These are phyloP conservation scores for Globisporangium sylvaticum DNA, from an alignment of 352 stramenopile genomes.

Conservation along the genomic window DNA sequence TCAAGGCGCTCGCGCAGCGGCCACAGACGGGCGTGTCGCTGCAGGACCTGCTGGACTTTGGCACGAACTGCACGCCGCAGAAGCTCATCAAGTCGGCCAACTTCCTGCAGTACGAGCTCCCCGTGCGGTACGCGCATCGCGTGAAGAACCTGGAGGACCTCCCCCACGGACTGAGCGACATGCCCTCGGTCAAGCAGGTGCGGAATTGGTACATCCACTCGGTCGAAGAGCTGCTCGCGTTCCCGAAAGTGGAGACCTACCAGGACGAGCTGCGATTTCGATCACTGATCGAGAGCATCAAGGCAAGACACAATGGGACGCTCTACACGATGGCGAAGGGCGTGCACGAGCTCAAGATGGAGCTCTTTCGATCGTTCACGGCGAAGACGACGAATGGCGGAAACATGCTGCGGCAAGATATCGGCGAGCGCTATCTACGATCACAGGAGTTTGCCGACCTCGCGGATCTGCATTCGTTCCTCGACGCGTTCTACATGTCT, in stretches of 20 bases:
- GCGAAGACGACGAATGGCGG: slow-evolving; percentile 29
- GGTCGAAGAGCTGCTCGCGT: slow-evolving; percentile 91
- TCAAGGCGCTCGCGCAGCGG: slow-evolving; percentile 64
- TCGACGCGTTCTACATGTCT: slow-evolving; percentile 99
- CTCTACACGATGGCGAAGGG: slow-evolving; percentile 99
- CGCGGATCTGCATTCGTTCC: slow-evolving; percentile 95
- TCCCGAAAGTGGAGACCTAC: slow-evolving; percentile 80
- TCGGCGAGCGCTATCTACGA: slow-evolving; percentile 64
- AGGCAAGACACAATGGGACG: slow-evolving; percentile 95
- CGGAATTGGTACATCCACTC: slow-evolving; percentile 97
- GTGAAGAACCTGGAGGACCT: slow-evolving; percentile 94
- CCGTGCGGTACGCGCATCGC: slow-evolving; percentile 96
- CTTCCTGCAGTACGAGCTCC: slow-evolving; percentile 98
- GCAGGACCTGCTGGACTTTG: slow-evolving; percentile 87
- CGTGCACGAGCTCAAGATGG: slow-evolving; percentile 95
- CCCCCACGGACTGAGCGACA: slow-evolving; percentile 92
- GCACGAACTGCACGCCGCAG: slow-evolving; percentile 69
- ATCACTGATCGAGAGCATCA: slow-evolving; percentile 94
- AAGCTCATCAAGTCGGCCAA: slow-evolving; percentile 91
- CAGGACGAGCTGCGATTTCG: slow-evolving; percentile 92
- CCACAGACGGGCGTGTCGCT: slow-evolving; percentile 86
- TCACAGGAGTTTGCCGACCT: slow-evolving; percentile 89
- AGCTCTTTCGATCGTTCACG: slow-evolving; percentile 73
- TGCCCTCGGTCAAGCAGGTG: slow-evolving; percentile 93
- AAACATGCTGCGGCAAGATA: slow-evolving; percentile 34